Base-by-base conservation (phyloP, 139 green algal species). In the Chloropicon primus region DNA sequence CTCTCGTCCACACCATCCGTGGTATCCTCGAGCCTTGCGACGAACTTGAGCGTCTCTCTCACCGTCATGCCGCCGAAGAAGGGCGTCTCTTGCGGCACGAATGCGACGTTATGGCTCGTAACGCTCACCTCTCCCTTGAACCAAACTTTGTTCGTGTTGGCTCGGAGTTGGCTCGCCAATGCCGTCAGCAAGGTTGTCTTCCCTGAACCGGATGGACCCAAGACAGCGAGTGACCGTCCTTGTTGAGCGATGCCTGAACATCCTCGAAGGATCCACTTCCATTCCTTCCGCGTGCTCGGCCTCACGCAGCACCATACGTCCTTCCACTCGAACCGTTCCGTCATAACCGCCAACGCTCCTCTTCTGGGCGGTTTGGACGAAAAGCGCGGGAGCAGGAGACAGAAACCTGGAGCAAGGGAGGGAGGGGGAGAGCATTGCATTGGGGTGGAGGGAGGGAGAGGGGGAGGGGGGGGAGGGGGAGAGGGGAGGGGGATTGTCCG, bases 51-150 rank as follows among this genome's bases (percentile, higher is more conserved):
- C 17, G 74, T 78, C 27, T 78, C 74, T 26, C 74, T 28, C 17
- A 78, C 74, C 26, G 74, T 78, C 1, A 78, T 27, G 5, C 25
- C 26, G 27, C 3, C 25, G 74, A 78, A 78, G 27, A 78, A 78
- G 3, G 74, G 27, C 21, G 74, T 22, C 3, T 78, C 74, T 25
- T 78, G 74, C 3, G 71, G 41, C 41, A 62, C 41, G 41, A 62
- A 62, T n/a, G 41, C 41, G 41, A 62, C 41, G 41, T 17, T 62
- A 17, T 62, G 41, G 17, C 10, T 62, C 10, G 17, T 5, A 5
- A 17, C 5, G 41, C 10, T n/a, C 10, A 62, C 41, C 41, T 62
- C 41, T 62, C 41, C 41, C 10, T 5, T 62, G 10, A 62, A 5
- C 41, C 41, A 62, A 17, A 62, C 41, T 17, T 62, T 62, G 41